Conservation (phyloP, 176 grass and related monocot genomes). For the Eremochloa ophiuroides region DNA sequence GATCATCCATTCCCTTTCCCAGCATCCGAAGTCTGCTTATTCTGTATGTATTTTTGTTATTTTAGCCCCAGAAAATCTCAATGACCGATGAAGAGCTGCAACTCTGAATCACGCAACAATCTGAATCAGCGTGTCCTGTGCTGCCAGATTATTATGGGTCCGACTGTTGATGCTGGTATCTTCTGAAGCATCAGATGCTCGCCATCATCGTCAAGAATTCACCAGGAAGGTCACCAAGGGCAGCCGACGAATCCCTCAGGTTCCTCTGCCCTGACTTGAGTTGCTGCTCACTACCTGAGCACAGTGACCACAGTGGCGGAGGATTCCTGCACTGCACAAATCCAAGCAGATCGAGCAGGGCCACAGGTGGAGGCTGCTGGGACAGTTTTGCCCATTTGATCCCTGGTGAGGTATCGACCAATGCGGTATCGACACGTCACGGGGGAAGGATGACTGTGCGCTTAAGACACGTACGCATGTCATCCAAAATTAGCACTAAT, state of each 20-base stretch:
- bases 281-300: background rate
- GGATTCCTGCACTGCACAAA: constrained; percentile 9
- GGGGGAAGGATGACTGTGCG: background rate
- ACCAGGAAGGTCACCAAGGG: constrained; percentile 25
- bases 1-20: background rate
- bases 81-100: constrained; percentile 1
- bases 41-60: background rate
- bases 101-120: background rate
- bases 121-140: background rate
- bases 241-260: constrained; percentile 12
- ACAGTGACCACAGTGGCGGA: background rate
- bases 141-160: background rate
- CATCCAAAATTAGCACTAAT: too few relatives aligned
- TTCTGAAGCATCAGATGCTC: constrained; percentile 39
- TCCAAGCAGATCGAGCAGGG: background rate
- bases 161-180: background rate
- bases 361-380: background rate
- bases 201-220: constrained; percentile 20
- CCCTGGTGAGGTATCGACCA: background rate
- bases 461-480: too few relatives aligned
- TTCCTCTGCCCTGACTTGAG: constrained; percentile 26
- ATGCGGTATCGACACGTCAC: background rate
- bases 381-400: background rate
- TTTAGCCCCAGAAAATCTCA: background rate
- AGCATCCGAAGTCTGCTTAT: background rate